These are phyloP conservation scores for Pichia sp. DNA, from an alignment of 1,139 yeast species.

Conservation along the genomic window DNA sequence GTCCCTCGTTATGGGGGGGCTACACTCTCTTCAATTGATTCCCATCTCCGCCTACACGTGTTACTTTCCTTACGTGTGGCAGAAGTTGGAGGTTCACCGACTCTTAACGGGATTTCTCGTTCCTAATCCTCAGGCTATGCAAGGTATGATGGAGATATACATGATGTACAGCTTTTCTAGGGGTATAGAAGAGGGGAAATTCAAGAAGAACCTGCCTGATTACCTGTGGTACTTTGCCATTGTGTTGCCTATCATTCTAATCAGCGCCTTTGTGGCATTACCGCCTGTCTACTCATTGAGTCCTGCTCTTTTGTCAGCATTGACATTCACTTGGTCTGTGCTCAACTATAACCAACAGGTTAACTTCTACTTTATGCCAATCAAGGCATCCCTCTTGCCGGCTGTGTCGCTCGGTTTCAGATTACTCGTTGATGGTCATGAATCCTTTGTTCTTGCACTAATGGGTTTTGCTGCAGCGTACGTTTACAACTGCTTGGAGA, in stretches of 20 bases:
- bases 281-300: constrained; percentile 28
- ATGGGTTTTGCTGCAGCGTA: constrained; percentile 51
- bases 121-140: constrained; percentile 36
- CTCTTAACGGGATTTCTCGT: constrained; percentile 44
- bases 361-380: constrained; percentile 46
- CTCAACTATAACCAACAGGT: constrained; percentile 43
- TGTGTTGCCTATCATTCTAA: constrained; percentile 39
- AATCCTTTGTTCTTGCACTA: constrained; percentile 34
- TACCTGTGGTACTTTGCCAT: constrained; percentile 48
- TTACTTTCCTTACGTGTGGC: constrained; percentile 24
- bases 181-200: constrained; percentile 50
- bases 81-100: constrained; percentile 36
- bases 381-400: constrained; percentile 54
- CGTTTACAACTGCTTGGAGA: constrained; percentile 52
- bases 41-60: constrained; percentile 23
- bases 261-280: constrained; percentile 25
- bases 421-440: constrained; percentile 37
- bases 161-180: constrained; percentile 52
- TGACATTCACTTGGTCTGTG: constrained; percentile 56
- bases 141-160: constrained; percentile 46
- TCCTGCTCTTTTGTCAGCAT: constrained; percentile 39
- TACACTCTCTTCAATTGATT: constrained; percentile 27
- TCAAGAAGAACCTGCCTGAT: constrained; percentile 46
- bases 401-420: constrained; percentile 45
- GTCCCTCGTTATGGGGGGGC: constrained; percentile 30